Percentiles rank a stretch among this genome's conserved stretches.
Conservation (phyloP, 179 eudicot genomes). For the Spinacia oleracea region DNA sequence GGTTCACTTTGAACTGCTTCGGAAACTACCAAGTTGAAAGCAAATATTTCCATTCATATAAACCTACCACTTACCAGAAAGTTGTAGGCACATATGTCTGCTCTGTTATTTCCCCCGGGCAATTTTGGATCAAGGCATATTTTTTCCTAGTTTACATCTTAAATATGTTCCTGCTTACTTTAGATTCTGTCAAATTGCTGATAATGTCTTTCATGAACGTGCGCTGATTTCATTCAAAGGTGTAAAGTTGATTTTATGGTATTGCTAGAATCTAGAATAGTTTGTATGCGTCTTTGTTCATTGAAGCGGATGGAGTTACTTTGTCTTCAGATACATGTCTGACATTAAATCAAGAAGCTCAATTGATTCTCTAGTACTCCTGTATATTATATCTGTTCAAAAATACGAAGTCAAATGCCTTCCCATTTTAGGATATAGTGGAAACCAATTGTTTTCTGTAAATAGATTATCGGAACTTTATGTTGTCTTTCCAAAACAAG, state of each 20-base stretch:
- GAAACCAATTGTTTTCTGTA: neutral
- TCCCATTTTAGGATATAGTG: neutral
- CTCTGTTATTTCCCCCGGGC: neutral
- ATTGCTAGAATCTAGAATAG: neutral
- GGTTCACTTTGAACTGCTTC: neutral
- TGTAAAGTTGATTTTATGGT: neutral
- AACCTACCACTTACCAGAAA: neutral
- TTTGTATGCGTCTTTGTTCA: neutral
- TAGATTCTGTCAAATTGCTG: neutral
- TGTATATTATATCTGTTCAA: neutral
- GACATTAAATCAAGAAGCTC: neutral
- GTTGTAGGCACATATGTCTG: neutral
- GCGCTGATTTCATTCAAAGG: neutral
- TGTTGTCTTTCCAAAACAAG: neutral
- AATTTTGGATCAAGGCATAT: neutral
- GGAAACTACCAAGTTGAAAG: neutral
- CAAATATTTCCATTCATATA: neutral
- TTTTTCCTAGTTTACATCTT: neutral
- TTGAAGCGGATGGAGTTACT: neutral
- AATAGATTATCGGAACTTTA: neutral
- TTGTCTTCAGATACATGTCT: neutral
- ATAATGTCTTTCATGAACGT: neutral
- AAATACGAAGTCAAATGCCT: too few species aligned
- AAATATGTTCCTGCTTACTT: neutral
- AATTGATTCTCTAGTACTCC: neutral